phyloP scores from a whole-genome alignment of 805 yeast genomes.

The Lachancea lanzarotensis region DNA sequence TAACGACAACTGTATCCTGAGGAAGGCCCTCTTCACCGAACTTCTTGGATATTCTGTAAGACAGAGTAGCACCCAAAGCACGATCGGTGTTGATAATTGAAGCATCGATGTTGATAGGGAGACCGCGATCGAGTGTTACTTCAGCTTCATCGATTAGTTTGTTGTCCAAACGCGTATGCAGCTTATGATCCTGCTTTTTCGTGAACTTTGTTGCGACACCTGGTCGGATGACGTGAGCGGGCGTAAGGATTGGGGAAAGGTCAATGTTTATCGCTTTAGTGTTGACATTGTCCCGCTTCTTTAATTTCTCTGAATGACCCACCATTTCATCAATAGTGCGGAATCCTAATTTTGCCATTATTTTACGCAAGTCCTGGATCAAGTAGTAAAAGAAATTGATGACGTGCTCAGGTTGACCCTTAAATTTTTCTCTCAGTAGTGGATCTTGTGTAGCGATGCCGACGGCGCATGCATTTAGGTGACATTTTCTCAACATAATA shows the following conservation, averaged over 20 bases:
- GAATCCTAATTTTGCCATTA: constrained; percentile 94
- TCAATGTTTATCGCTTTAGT: constrained; percentile 90
- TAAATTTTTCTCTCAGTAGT: constrained; percentile 79
- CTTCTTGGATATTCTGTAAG: constrained; percentile 86
- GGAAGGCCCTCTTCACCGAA: constrained; percentile 94
- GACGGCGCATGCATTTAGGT: constrained; percentile 90
- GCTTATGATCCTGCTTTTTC: constrained; percentile 87
- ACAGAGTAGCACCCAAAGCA: constrained; percentile 89
- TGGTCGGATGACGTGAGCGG: constrained; percentile 93
- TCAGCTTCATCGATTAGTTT: constrained; percentile 95
- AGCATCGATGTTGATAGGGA: constrained; percentile 90
- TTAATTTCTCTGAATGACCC: constrained; percentile 89
- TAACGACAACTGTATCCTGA: constrained; percentile 91
- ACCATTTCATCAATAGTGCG: constrained; percentile 96
- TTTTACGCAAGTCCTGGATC: constrained; percentile 82
- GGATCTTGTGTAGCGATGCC: constrained; percentile 99
- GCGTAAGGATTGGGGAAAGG: constrained; percentile 88
- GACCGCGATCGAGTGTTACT: constrained; percentile 89
- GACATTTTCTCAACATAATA: constrained; percentile 93
- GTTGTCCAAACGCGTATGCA: constrained; percentile 91
- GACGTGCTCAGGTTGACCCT: constrained; percentile 97
- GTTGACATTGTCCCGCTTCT: constrained; percentile 78
- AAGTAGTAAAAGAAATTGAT: constrained; percentile 95
- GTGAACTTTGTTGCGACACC: constrained; percentile 93
- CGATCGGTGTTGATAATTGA: constrained; percentile 94